These are phyloP conservation scores for Intubia oerlemansii DNA, from an alignment of 2,329 filamentous ascomycete species.

Conservation along the genomic window DNA sequence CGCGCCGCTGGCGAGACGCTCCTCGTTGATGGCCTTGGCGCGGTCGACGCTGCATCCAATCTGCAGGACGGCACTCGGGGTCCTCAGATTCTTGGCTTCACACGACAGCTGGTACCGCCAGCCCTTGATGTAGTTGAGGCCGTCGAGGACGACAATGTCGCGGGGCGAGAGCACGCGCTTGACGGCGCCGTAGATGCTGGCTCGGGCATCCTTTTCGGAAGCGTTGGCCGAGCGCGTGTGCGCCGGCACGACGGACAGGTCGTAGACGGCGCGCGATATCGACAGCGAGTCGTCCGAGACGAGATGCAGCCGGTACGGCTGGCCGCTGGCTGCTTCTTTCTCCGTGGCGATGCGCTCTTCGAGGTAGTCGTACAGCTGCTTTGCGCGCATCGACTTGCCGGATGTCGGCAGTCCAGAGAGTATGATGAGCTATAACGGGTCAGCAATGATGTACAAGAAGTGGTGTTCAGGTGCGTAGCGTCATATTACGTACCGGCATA, in stretches of 20 bases:
- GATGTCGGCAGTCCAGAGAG: conserved; percentile 46
- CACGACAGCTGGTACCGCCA: conserved; percentile 75
- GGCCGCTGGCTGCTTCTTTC: conserved; percentile 1
- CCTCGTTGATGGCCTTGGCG: conserved; percentile 37
- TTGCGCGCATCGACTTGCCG: conserved; percentile 44
- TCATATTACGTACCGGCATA: conserved; percentile 6
- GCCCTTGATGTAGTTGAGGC: conserved; percentile 75
- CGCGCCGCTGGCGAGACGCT: conserved; percentile 19
- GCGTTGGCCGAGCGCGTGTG: conserved; percentile 50
- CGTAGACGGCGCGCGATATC: conserved; percentile 50
- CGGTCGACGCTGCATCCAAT: conserved; percentile 33
- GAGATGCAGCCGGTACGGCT: conserved; percentile 42
- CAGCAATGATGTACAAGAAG: too few relatives aligned
- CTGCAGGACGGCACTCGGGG: conserved; percentile 53
- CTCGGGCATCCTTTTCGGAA: conserved; percentile 64
- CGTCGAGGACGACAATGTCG: conserved; percentile 62
- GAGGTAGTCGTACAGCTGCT: conserved; percentile 46
- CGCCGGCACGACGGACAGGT: conserved; percentile 31
- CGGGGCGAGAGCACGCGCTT: conserved; percentile 52
- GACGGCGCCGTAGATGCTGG: conserved; percentile 53
- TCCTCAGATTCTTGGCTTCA: conserved; percentile 61
- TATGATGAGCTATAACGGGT: conserved; percentile 49
- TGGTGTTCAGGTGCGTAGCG: too few relatives aligned
- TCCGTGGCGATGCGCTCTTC: conserved; percentile 26
- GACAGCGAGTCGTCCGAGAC: conserved; percentile 53